A percentile compares a stretch with the other conserved stretches of the same genome.
These are phyloP conservation scores for Trichodelitschia bisporula DNA, from an alignment of 495 filamentous ascomycete genomes.

Conservation along the genomic window DNA sequence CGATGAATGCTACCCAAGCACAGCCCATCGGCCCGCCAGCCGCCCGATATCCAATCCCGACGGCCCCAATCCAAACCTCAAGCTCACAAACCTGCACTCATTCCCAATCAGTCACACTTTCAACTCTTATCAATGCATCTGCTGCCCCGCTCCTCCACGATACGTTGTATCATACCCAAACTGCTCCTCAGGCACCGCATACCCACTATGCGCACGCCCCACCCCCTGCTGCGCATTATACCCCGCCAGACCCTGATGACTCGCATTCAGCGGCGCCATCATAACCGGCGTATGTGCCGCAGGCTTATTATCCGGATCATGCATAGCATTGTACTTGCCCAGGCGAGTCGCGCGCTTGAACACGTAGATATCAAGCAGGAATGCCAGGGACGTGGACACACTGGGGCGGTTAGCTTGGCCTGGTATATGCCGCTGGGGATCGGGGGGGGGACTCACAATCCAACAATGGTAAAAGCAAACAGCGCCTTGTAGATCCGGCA, in stretches of 20 bases:
- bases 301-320: conserved; percentile 3
- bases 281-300: not conserved
- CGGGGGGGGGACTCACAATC: conserved; percentile 11
- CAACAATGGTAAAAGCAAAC: conserved; percentile 33
- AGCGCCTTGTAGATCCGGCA: conserved; percentile 42
- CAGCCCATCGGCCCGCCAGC: too few species aligned
- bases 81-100: too few species aligned
- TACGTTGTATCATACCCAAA: conserved; percentile 16
- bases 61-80: too few species aligned
- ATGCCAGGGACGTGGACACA: conserved; percentile 20
- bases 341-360: conserved; percentile 18
- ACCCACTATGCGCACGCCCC: conserved; percentile 3
- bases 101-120: too few species aligned
- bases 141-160: too few species aligned
- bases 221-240: conserved; percentile 1
- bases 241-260: conserved; percentile 1
- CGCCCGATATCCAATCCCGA: too few species aligned
- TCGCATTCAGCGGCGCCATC: conserved; percentile 2
- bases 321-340: conserved; percentile 21
- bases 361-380: conserved; percentile 26
- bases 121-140: too few species aligned
- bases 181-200: conserved; percentile 12
- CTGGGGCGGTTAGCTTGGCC: not conserved
- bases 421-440: not conserved
- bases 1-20: too few species aligned